phyloP scores from a whole-genome alignment of 306 rosid species.

The Cucumis hystrix region DNA sequence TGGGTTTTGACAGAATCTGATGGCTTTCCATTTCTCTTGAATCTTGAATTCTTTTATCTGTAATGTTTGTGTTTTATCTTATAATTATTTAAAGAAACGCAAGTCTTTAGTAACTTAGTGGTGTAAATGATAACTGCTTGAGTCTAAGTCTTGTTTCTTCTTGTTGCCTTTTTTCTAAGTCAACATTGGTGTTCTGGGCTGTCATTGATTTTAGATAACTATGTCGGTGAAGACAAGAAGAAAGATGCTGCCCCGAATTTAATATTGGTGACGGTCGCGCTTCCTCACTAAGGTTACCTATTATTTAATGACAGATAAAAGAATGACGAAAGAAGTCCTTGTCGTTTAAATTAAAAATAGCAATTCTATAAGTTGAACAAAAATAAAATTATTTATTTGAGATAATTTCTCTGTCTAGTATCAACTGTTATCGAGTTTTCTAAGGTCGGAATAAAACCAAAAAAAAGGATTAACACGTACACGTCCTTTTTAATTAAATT shows the following conservation, averaged over 20 bases:
- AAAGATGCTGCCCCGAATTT: background rate
- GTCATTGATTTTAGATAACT: background rate
- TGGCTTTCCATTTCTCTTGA: constrained; percentile 14
- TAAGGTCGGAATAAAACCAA: too few relatives aligned
- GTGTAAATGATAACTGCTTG: background rate
- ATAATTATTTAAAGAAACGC: background rate
- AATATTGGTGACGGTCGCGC: background rate
- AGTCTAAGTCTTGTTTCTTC: background rate
- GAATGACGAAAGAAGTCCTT: too few relatives aligned
- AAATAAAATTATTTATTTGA: too few relatives aligned
- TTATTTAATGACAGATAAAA: too few relatives aligned
- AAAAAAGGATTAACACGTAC: too few relatives aligned
- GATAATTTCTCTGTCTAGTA: too few relatives aligned
- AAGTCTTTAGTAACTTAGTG: background rate
- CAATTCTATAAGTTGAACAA: too few relatives aligned
- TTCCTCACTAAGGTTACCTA: background rate
- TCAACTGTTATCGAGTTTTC: too few relatives aligned
- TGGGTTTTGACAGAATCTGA: constrained; percentile 18
- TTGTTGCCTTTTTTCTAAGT: background rate
- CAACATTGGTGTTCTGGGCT: background rate
- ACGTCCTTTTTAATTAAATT: too few relatives aligned
- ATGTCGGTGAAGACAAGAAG: background rate
- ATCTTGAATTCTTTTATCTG: background rate
- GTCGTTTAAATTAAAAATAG: too few relatives aligned
- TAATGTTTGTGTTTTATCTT: background rate